Evolutionary conservation across 495 filamentous ascomycete genomes (phyloP), one percentile per base, ranked within the genome.

Genomic region (Filosporella fistucella): DNA sequence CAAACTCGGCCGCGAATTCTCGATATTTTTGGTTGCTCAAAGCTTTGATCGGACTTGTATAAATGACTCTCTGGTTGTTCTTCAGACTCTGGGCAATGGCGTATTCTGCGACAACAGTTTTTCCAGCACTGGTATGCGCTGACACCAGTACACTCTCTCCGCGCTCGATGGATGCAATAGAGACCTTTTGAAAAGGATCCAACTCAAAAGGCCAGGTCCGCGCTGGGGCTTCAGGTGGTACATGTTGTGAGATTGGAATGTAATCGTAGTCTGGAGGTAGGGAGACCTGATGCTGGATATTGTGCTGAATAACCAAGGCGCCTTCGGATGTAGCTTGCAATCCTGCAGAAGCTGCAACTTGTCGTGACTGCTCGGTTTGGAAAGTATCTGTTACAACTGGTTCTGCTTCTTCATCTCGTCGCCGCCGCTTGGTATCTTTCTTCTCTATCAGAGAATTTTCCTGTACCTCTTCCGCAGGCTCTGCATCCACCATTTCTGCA

Each of bases 11-110:
- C 29, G 79, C 77, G 65, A 98, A 98, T 64, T 98, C 93, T 70
- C 93, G 76, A 64, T 95, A 98, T 57, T 98, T 98, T 63, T 98
- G 93, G 61, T 98, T 98, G 63, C 90, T 96, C 62, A 98, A 72
- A 18, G 93, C 93, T 65, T 98, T 98, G 70, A 98, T 97, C 1
- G 93, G 93, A 75, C 91, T 96, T 1, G 93, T 98, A 70, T 98
- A 98, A 63, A 98, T 97, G 50, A 98, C 93, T 61, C 93, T 81
- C 69, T 98, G 93, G 68, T 96, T 96, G 64, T 85, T 81, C 70
- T 94, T 91, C 68, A 98, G 78, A 66, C 94, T 91, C 60, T 98
- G 93, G 32, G 93, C 93, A 61, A 98, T 97, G 12, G 93, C 94
- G 62, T 98, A 98, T 62, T 98, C 93, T 48, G 93, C 93, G 16